Base-by-base conservation (phyloP, 352 stramenopile species). In the Phytophthora pseudosyringae region DNA sequence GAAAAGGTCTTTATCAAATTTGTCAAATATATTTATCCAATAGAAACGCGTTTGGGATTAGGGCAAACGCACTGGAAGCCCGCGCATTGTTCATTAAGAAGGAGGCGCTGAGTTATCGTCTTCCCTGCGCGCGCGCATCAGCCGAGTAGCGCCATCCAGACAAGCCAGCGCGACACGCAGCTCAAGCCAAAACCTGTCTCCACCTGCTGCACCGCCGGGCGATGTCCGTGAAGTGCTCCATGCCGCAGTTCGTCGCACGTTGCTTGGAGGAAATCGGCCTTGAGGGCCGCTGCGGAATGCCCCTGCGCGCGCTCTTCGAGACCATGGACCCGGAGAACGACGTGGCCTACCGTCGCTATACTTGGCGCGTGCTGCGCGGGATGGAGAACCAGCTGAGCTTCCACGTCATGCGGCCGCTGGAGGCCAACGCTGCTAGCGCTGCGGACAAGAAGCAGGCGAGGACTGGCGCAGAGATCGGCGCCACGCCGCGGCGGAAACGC, bases 191-290 rank as follows among this genome's bases (percentile, higher is more conserved):
- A n/a, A 47, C 1, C 4, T 10, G 4, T 36, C 6, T 39, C 36
- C 28, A 31, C 25, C 9, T 36, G 26, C 35, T 41, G 29, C 12
- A 9, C 26, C 28, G 4, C 25, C 26, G 13, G 56, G 54, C 35
- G 33, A 71, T 71, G 63, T 21, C 45, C 47, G 38, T 49, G 10
- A 55, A 64, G 57, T 60, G 51, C 28, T 56, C 51, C 36, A 90
- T 94, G 81, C 76, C 80, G 45, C 67, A 79, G 60, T 91, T 93
- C 49, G 64, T 93, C 51, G 83, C 86, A 60, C 78, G 82, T 41
- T 94, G 83, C 52, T 69, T 94, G 43, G 87, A 95, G 63, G 86
- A 92, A 46, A 88, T 93, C 46, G 83, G 81, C 1, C 81, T 95
- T 33, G 83, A 93, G 53, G 87, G 87, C 10, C 81, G 85, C 38